Evolutionary conservation across 768 basidiomycete genomes (phyloP).

Genomic region (Lenzites betulinus): DNA sequence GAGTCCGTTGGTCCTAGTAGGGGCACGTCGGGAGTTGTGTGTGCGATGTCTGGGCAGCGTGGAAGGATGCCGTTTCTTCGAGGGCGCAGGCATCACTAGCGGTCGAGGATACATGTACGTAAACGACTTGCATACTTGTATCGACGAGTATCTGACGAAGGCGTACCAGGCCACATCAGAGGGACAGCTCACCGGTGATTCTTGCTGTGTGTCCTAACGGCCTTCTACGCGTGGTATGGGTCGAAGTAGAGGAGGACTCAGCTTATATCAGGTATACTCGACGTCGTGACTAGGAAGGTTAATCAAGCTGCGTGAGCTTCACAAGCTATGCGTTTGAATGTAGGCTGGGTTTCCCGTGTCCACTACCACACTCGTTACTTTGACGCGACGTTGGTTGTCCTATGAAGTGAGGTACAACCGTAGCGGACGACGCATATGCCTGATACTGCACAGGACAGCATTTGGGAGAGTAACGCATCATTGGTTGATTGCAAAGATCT

Average conservation of each 20-base stretch:
- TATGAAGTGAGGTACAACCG: too few relatives aligned
- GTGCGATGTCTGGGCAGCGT: neutral
- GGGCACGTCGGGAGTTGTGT: neutral
- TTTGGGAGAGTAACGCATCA: too few relatives aligned
- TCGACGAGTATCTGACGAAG: neutral
- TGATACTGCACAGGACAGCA: too few relatives aligned
- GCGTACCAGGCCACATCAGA: slow-evolving; percentile 13
- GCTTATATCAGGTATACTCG: slow-evolving; percentile 10
- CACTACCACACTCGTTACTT: too few relatives aligned
- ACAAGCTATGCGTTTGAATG: too few relatives aligned
- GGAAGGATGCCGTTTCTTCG: slow-evolving; percentile 1
- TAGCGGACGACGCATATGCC: too few relatives aligned
- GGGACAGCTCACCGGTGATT: neutral
- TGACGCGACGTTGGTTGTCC: too few relatives aligned
- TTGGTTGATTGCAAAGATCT: too few relatives aligned
- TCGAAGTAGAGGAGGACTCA: slow-evolving; percentile 12
- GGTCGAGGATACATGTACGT: slow-evolving; percentile 22
- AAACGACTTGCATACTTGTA: too few relatives aligned
- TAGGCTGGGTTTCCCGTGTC: too few relatives aligned
- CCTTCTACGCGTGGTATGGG: slow-evolving; percentile 9
- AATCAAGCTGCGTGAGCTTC: too few relatives aligned
- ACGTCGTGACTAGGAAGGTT: neutral
- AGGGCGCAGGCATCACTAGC: slow-evolving; percentile 15
- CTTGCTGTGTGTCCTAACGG: slow-evolving; percentile 9
- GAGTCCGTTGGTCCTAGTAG: neutral